phyloP scores from a whole-genome alignment of 2,329 filamentous ascomycete species.

The Neofusicoccum ribis region DNA sequence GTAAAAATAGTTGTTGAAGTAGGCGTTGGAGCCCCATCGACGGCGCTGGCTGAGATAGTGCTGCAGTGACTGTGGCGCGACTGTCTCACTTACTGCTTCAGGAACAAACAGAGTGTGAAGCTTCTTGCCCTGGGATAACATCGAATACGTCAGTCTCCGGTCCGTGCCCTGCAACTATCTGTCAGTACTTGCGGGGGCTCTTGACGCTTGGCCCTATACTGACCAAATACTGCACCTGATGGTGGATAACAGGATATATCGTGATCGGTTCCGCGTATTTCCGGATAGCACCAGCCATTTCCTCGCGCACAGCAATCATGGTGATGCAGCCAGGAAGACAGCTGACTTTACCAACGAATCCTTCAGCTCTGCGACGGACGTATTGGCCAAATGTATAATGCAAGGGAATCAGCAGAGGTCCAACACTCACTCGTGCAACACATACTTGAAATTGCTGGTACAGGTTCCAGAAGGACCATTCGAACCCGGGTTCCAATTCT shows the following conservation, averaged over 20 bases:
- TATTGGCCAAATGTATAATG: slow-evolving; percentile 27
- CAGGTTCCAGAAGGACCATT: slow-evolving; percentile 28
- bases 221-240: slow-evolving; percentile 28
- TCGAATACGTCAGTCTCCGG: slow-evolving; percentile 26
- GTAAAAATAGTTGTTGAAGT: slow-evolving; percentile 42
- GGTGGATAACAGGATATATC: slow-evolving; percentile 24
- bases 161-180: slow-evolving; percentile 23
- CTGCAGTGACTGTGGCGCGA: slow-evolving; percentile 35
- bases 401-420: background rate
- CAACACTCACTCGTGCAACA: background rate
- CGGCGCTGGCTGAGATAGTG: slow-evolving; percentile 38
- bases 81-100: slow-evolving; percentile 36
- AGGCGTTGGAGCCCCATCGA: slow-evolving; percentile 39
- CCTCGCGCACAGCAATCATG: slow-evolving; percentile 27
- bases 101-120: slow-evolving; percentile 35
- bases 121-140: slow-evolving; percentile 25
- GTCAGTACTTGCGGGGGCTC: background rate
- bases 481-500: slow-evolving; percentile 26
- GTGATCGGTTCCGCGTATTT: slow-evolving; percentile 28
- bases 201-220: background rate
- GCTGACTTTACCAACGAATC: slow-evolving; percentile 26
- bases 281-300: slow-evolving; percentile 26
- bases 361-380: slow-evolving; percentile 26
- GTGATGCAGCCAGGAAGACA: slow-evolving; percentile 29
- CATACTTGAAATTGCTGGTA: slow-evolving; percentile 28